phyloP scores from a whole-genome alignment of 257 asterid species.

The Jaltomata sinuosa region DNA sequence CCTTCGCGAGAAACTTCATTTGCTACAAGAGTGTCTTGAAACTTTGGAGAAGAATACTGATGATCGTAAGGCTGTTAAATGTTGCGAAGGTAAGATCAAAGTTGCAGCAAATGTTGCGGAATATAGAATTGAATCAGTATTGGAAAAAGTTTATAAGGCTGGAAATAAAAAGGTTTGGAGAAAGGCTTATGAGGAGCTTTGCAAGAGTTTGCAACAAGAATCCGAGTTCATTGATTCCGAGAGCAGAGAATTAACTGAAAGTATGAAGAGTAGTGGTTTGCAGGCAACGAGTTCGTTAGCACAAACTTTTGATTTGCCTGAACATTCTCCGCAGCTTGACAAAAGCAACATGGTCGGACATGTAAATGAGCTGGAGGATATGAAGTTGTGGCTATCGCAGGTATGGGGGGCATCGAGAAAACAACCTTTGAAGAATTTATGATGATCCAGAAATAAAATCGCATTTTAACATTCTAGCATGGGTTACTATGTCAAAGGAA shows the following conservation, averaged over 20 bases:
- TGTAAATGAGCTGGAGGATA: not conserved
- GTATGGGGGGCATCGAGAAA: conserved; percentile 13
- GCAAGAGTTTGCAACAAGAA: not conserved
- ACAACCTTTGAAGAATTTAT: conserved; percentile 3
- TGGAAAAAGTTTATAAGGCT: not conserved
- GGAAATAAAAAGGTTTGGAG: not conserved
- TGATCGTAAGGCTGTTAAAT: not conserved
- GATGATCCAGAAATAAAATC: not conserved
- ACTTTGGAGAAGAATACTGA: not conserved
- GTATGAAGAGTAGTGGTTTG: not conserved
- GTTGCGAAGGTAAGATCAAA: not conserved
- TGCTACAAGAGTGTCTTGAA: not conserved
- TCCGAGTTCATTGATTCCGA: not conserved
- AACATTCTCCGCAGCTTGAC: not conserved
- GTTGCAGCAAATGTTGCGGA: not conserved
- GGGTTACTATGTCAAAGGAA: conserved; percentile 1
- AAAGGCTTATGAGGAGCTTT: no score
- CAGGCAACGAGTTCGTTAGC: not conserved
- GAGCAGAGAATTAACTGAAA: not conserved
- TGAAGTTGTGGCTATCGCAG: not conserved
- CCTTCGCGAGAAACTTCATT: not conserved
- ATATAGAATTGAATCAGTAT: not conserved
- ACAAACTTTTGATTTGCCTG: not conserved
- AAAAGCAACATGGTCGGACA: not conserved
- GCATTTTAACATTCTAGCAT: conserved; percentile 4